A percentile compares a stretch with the other conserved stretches of the same genome.
Conservation (phyloP, 2,329 filamentous ascomycete genomes). For the Phialophora verrucosa region DNA sequence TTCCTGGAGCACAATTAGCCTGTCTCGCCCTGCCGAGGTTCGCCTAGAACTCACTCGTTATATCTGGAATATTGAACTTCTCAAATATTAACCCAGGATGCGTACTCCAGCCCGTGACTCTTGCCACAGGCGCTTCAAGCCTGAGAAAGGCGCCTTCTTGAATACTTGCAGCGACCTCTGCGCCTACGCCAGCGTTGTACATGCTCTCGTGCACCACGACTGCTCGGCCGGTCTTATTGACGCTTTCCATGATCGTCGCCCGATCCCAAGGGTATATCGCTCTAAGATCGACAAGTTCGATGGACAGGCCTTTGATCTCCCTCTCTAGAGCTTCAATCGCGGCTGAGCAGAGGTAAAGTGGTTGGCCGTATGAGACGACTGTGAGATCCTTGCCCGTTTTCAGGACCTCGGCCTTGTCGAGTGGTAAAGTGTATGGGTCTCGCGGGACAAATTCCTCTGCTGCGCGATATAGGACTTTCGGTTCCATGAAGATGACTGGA, state of each 20-base stretch:
- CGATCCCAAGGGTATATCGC: conserved; percentile 94
- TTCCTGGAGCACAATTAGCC: conserved; percentile 49
- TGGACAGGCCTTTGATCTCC: conserved; percentile 69
- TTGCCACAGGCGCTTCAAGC: conserved; percentile 81
- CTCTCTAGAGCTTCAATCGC: conserved; percentile 79
- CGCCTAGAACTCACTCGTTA: conserved; percentile 73
- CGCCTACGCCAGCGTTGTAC: conserved; percentile 86
- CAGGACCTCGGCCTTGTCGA: conserved; percentile 83
- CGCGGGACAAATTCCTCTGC: conserved; percentile 89
- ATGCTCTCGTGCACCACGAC: conserved; percentile 92
- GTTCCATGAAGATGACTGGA: conserved; percentile 91
- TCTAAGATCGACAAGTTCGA: conserved; percentile 85
- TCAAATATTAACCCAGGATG: conserved; percentile 82
- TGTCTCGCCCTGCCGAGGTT: neutral
- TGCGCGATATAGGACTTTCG: conserved; percentile 89
- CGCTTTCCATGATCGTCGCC: conserved; percentile 77
- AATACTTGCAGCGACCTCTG: conserved; percentile 85
- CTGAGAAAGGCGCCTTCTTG: conserved; percentile 85
- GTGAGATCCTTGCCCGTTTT: conserved; percentile 82
- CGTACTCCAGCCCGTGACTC: conserved; percentile 88
- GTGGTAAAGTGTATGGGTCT: conserved; percentile 77
- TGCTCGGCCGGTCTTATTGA: conserved; percentile 82
- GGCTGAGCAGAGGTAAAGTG: conserved; percentile 79
- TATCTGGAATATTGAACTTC: conserved; percentile 80
- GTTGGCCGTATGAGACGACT: conserved; percentile 86